Percentiles rank a stretch among this genome's conserved stretches.
Conservation (phyloP, 2,329 filamentous ascomycete species). For the Clonostachys rhizophaga region DNA sequence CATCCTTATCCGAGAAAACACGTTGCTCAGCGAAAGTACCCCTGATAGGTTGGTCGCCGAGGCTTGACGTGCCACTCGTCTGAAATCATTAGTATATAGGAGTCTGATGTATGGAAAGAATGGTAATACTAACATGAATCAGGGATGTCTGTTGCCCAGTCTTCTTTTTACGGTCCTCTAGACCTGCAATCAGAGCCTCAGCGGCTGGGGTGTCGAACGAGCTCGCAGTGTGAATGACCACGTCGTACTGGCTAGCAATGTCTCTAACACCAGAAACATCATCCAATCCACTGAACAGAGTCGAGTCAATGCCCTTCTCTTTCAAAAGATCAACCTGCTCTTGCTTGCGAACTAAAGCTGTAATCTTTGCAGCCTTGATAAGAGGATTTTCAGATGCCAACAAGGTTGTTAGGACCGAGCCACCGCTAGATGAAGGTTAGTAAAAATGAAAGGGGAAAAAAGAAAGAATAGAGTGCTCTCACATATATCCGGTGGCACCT, state of each 20-base stretch:
- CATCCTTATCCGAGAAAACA: conserved; percentile 31
- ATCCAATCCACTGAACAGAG: conserved; percentile 12
- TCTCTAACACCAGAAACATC: background rate
- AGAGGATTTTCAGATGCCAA: conserved; percentile 1
- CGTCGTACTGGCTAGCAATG: background rate
- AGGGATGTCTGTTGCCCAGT: background rate
- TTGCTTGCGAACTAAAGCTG: conserved; percentile 15
- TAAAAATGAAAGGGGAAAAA: no score
- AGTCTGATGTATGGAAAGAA: no score
- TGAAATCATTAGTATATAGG: conserved; percentile 1
- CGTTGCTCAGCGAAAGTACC: conserved; percentile 13
- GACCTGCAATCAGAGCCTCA: background rate
- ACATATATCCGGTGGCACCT: background rate
- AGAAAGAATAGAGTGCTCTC: no score
- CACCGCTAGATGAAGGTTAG: conserved; percentile 9
- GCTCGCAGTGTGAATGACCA: background rate
- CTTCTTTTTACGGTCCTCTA: no score
- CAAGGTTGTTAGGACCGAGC: conserved; percentile 13
- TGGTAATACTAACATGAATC: background rate
- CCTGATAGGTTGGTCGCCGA: conserved; percentile 30
- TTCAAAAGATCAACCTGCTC: conserved; percentile 13
- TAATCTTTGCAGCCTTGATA: conserved; percentile 10
- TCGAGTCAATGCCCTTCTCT: conserved; percentile 9
- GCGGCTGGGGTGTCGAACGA: background rate
- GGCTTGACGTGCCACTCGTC: conserved; percentile 35